Percentiles rank a stretch among this genome's conserved stretches.
Evolutionary conservation across 2,329 filamentous ascomycete genomes (phyloP).

Genomic region (Periconia macrospinosa): DNA sequence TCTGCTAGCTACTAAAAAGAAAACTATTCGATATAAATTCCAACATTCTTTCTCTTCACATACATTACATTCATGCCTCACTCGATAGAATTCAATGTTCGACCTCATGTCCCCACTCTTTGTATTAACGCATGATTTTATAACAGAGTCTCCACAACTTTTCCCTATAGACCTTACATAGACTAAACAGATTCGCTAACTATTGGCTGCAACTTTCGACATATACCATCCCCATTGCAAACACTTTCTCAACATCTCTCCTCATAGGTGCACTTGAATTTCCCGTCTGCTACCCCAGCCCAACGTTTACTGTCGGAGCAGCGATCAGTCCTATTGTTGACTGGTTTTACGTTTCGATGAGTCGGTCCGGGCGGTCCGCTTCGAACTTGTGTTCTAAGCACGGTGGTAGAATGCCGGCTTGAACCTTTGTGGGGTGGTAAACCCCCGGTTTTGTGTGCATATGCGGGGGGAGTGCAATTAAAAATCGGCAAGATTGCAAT

Average conservation of each 20-base stretch:
- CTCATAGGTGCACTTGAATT: background rate
- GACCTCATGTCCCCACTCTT: too few relatives aligned
- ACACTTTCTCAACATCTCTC: too few relatives aligned
- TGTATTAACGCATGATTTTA: too few relatives aligned
- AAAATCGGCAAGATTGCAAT: background rate
- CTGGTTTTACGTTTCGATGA: background rate
- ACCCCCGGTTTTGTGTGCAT: background rate
- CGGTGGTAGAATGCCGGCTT: background rate
- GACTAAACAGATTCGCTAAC: too few relatives aligned
- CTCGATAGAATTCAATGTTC: too few relatives aligned
- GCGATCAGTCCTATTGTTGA: background rate
- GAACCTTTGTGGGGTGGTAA: background rate
- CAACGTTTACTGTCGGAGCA: background rate
- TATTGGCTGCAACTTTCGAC: too few relatives aligned
- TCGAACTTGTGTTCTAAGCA: background rate
- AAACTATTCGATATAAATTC: background rate
- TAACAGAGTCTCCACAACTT: too few relatives aligned
- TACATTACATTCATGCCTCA: too few relatives aligned
- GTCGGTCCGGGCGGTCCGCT: background rate
- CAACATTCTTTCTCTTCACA: too few relatives aligned
- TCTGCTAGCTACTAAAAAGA: too few relatives aligned
- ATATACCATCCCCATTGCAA: too few relatives aligned
- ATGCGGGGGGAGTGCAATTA: background rate
- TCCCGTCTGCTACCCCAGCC: background rate
- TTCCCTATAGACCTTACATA: too few relatives aligned